These are phyloP conservation scores for Carex cristatella DNA, from an alignment of 176 grass and related monocot genomes.

Conservation along the genomic window DNA sequence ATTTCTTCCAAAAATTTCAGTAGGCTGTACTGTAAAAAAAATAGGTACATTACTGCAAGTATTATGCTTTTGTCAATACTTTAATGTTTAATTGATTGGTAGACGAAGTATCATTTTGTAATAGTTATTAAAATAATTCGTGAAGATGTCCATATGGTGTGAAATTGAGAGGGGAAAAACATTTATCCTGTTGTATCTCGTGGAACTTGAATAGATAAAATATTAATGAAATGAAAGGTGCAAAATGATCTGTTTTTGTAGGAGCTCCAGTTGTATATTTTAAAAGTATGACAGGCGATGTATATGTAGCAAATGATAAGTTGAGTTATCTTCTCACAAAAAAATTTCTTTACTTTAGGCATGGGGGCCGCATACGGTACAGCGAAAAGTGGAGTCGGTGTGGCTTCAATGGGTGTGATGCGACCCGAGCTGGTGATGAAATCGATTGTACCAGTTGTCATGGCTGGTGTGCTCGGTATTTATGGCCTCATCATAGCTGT, in stretches of 20 bases:
- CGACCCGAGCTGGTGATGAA: constrained; percentile 76
- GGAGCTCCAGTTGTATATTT: background rate
- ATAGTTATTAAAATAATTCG: background rate
- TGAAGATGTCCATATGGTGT: background rate
- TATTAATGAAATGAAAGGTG: background rate
- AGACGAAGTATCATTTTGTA: background rate
- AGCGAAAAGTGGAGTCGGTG: constrained; percentile 62
- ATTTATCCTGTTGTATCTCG: background rate
- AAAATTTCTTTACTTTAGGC: constrained; percentile 1
- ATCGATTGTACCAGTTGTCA: constrained; percentile 75
- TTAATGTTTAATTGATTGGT: background rate
- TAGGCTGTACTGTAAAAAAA: background rate
- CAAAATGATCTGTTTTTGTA: background rate
- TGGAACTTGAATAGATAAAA: background rate
- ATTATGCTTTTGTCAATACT: background rate
- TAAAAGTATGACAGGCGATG: background rate
- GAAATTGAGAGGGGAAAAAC: background rate
- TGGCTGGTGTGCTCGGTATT: constrained; percentile 73
- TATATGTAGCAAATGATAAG: background rate
- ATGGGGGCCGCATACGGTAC: constrained; percentile 70
- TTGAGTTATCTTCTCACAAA: background rate
- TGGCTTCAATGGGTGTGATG: constrained; percentile 74
- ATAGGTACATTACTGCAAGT: background rate
- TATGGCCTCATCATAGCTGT: constrained; percentile 80
- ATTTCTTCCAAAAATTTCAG: background rate